phyloP scores from a whole-genome alignment of 2,329 filamentous ascomycete species.

The Colletotrichum brevisporum region DNA sequence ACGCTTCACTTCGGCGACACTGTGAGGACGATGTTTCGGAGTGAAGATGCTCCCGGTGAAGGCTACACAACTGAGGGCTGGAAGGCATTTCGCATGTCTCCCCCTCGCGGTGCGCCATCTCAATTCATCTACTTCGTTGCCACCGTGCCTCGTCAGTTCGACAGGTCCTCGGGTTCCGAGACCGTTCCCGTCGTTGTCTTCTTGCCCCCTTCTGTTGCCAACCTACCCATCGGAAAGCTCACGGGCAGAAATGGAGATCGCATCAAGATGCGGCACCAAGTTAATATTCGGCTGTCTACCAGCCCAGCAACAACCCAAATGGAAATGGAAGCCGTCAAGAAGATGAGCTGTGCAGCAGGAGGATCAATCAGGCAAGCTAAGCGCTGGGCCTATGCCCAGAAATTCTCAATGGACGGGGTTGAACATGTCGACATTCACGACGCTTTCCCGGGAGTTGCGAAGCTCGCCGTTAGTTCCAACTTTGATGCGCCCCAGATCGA shows the following conservation, averaged over 20 bases:
- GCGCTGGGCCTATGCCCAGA: conserved; percentile 19
- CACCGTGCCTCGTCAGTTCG: not conserved
- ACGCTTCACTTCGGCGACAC: conserved; percentile 1
- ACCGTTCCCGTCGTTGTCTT: not conserved
- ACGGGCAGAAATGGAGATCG: no score
- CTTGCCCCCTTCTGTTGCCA: no score
- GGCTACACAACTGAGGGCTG: not conserved
- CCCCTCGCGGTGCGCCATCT: not conserved
- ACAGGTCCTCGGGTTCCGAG: not conserved
- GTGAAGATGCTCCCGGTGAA: not conserved
- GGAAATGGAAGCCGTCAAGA: conserved; percentile 15
- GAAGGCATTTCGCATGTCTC: conserved; percentile 8
- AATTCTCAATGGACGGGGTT: not conserved
- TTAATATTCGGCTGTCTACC: not conserved
- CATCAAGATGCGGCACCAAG: not conserved
- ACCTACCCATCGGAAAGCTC: no score
- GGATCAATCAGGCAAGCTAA: not conserved
- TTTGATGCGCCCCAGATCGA: conserved; percentile 6
- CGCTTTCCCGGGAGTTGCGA: conserved; percentile 2
- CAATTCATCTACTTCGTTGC: conserved; percentile 9
- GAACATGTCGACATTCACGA: conserved; percentile 9
- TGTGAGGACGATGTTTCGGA: not conserved
- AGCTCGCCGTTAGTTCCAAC: not conserved
- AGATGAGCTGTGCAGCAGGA: not conserved
- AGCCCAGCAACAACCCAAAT: conserved; percentile 11